phyloP scores from a whole-genome alignment of 2,329 filamentous ascomycete species.

The Rosellinia necatrix region DNA sequence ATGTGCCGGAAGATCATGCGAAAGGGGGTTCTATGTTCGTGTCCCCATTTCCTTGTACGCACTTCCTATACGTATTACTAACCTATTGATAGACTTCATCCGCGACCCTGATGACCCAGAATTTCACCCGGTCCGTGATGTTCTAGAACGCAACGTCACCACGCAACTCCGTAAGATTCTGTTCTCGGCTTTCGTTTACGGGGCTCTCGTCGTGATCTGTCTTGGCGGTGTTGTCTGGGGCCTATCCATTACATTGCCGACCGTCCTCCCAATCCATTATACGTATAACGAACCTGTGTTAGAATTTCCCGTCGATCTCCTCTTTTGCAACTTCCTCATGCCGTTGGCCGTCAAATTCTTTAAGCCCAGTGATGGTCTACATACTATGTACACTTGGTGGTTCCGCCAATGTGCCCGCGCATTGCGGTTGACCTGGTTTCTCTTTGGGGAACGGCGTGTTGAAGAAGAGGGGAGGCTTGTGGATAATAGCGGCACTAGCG shows the following conservation, averaged over 20 bases:
- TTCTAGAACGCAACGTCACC: constrained; percentile 87
- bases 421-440: constrained; percentile 85
- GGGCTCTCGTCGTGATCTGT: constrained; percentile 87
- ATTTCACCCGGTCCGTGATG: constrained; percentile 96
- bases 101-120: constrained; percentile 97
- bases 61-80: constrained; percentile 32
- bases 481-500: constrained; percentile 36
- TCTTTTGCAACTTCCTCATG: constrained; percentile 97
- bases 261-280: constrained; percentile 89
- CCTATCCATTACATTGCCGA: constrained; percentile 68
- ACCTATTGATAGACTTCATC: constrained; percentile 75
- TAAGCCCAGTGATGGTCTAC: constrained; percentile 81
- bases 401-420: constrained; percentile 82
- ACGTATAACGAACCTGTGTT: constrained; percentile 89
- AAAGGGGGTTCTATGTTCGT: constrained; percentile 84
- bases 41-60: background rate
- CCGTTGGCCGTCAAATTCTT: constrained; percentile 83
- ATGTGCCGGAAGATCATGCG: constrained; percentile 99
- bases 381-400: constrained; percentile 94
- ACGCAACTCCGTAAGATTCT: constrained; percentile 95
- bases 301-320: constrained; percentile 90
- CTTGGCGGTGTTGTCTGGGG: constrained; percentile 95
- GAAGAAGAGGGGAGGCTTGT: constrained; percentile 80
- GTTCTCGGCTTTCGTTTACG: constrained; percentile 95
- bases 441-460: constrained; percentile 80